These are phyloP conservation scores for Speleostelium caveatum DNA, from an alignment of 78 protist species.

Conservation along the genomic window DNA sequence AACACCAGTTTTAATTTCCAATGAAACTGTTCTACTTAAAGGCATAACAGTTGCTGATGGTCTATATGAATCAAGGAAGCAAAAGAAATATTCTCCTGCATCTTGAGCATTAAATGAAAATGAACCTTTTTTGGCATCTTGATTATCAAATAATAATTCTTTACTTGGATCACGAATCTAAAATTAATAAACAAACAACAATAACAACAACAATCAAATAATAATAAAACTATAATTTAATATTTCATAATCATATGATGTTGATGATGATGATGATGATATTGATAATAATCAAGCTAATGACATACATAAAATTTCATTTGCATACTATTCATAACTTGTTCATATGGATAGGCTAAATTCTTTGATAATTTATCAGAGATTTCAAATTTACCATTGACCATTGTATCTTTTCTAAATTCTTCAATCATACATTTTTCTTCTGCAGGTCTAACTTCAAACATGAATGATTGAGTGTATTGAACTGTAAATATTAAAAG, in stretches of 20 bases:
- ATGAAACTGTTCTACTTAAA: constrained; percentile 62
- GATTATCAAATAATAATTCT: constrained; percentile 22
- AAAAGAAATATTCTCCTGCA: constrained; percentile 55
- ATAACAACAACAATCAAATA: background rate
- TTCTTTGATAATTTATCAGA: constrained; percentile 66
- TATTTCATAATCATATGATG: background rate
- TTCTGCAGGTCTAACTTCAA: constrained; percentile 71
- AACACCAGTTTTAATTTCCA: constrained; percentile 66
- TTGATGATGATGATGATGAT: background rate
- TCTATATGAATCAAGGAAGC: constrained; percentile 57
- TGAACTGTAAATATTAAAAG: constrained; percentile 24
- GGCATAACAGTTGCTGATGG: constrained; percentile 66
- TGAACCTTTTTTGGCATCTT: constrained; percentile 47
- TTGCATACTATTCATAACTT: constrained; percentile 50
- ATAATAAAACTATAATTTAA: too few species aligned
- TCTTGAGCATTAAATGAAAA: constrained; percentile 69
- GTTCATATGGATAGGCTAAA: constrained; percentile 57
- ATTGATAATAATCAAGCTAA: background rate
- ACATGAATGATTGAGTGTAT: constrained; percentile 57
- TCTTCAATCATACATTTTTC: constrained; percentile 70
- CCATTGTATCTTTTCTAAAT: constrained; percentile 62
- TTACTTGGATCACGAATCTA: constrained; percentile 67
- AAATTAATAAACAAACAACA: background rate
- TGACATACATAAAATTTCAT: constrained; percentile 55
- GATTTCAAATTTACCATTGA: constrained; percentile 55